Base-by-base conservation (phyloP, 805 yeast genomes). In the Sugiyamaella lignohabitans region DNA sequence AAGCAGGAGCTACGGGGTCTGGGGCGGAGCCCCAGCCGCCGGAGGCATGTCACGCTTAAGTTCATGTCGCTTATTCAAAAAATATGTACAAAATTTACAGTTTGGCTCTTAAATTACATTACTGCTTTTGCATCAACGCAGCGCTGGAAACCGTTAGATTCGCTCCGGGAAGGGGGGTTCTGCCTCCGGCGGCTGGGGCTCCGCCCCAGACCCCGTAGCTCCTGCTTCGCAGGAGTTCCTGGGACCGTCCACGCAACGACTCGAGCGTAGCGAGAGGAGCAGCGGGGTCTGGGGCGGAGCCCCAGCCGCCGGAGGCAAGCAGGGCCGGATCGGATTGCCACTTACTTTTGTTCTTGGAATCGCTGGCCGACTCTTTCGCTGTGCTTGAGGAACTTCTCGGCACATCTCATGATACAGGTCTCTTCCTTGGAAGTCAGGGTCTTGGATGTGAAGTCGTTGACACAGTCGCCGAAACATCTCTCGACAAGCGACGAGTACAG, bases 341-440 rank as follows among this genome's bases (percentile, higher is more conserved):
- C 38, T 35, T 35, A 35, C 38, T 93, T 93, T 70, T 91, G 97
- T 66, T 91, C 98, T 72, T 91, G 98, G 91, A 93, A 93, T 72
- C 98, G 82, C 70, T 85, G 91, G 39, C 98, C 99, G 48, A 93
- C 96, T 67, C 99, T 83, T 73, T 93, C 98, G 68, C 91, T 81
- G 75, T 91, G 98, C 68, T 93, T 93, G 73, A 93, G 78, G 79
- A 93, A 93, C 75, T 93, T 93, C 70, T 91, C 98, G 42, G 96
- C 84, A 68, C 99, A 93, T 69, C 84, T 85, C 74, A 79, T 73
- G 53, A 93, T 78, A 72, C 99, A 93, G 21, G 80, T 61, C 55
- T 80, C 80, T 69, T 93, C 99, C 73, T 84, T 87, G 61, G 80
- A 67, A 53, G 95, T 82, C 64, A 93, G 77, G 63, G 80, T 79